Evolutionary conservation across 176 grass and related monocot species (phyloP), one percentile per base, ranked within the genome.

Genomic region (Eleusine indica): DNA sequence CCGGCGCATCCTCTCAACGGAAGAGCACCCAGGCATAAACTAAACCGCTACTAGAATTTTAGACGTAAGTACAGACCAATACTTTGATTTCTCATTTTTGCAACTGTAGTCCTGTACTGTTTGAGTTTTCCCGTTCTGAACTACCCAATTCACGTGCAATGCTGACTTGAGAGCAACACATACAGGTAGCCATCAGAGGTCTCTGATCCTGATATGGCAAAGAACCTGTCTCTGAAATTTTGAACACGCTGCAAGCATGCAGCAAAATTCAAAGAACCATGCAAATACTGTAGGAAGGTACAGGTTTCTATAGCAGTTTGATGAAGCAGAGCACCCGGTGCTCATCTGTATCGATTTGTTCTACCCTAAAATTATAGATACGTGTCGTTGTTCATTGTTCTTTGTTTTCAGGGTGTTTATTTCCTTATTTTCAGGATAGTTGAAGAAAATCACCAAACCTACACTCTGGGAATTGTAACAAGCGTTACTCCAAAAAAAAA

Each of bases 371-470:
- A 63, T 3, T 12, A 25, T 29, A 3, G 62, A 65, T 29, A 1
- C 0, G 4, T 9, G 25, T 25, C 10, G 1, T 19, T 19, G 0
- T 46, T 25, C 38, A 56, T n/a, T 58, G 19, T 58, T 58, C 56
- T n/a, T n/a, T n/a, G 7, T 58, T 58, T 58, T 7, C 6, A 5
- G 1, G 19, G 56, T 58, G 19, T 58, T 58, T n/a, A 6, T 58
- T n/a, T 62, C n/a, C 3, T 62, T 62, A 11, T 62, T 62, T 62
- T 62, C 2, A 58, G 56, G 56, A 6, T n/a, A n/a, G 19, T 25
- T 2, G 7, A 62, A 62, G 72, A 66, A 81, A 73, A 18, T 14
- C 39, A 76, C 21, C 52, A 67, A 86, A 73, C 47, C 54, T 66
- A 80, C 60, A 25, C 42, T 11, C 15, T 61, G 54, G 13, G 41